Conservation (phyloP, 805 yeast genomes). For the Suhomyces pyralidae region DNA sequence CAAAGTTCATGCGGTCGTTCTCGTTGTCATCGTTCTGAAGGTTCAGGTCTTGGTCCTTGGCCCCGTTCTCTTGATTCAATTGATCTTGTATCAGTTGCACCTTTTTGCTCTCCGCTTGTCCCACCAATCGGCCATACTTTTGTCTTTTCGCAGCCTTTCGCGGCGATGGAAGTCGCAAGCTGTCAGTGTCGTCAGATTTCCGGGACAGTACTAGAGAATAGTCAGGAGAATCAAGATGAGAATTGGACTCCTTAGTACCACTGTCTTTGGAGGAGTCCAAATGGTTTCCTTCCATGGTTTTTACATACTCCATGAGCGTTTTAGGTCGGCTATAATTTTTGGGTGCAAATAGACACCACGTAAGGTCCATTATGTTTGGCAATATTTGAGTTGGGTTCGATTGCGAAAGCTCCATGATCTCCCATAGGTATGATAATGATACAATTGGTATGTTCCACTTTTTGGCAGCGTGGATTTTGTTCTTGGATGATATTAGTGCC, state of each 20-base stretch:
- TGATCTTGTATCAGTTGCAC: neutral
- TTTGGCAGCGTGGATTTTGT: conserved; percentile 57
- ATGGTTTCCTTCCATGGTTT: conserved; percentile 7
- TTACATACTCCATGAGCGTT: conserved; percentile 19
- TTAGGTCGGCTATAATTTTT: conserved; percentile 21
- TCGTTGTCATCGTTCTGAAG: conserved; percentile 1
- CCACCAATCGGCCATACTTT: conserved; percentile 48
- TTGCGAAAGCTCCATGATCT: conserved; percentile 36
- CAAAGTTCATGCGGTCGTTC: conserved; percentile 8
- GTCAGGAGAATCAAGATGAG: neutral
- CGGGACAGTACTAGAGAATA: neutral
- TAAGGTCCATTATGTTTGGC: conserved; percentile 43
- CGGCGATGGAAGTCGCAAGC: conserved; percentile 50
- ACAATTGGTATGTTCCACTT: conserved; percentile 58
- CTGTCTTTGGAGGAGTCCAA: neutral
- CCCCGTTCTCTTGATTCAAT: neutral
- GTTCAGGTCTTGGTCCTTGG: conserved; percentile 1
- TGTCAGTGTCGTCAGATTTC: conserved; percentile 1
- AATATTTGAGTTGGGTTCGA: conserved; percentile 14
- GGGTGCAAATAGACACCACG: conserved; percentile 60
- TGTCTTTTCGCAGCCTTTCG: conserved; percentile 39
- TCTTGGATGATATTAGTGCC: conserved; percentile 43
- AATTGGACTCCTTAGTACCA: neutral
- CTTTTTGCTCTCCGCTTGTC: conserved; percentile 15
- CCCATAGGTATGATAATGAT: conserved; percentile 54